Evolutionary conservation across 75 land plant species (phyloP), one percentile per base, ranked within the genome.

Genomic region (Pinus taeda): DNA sequence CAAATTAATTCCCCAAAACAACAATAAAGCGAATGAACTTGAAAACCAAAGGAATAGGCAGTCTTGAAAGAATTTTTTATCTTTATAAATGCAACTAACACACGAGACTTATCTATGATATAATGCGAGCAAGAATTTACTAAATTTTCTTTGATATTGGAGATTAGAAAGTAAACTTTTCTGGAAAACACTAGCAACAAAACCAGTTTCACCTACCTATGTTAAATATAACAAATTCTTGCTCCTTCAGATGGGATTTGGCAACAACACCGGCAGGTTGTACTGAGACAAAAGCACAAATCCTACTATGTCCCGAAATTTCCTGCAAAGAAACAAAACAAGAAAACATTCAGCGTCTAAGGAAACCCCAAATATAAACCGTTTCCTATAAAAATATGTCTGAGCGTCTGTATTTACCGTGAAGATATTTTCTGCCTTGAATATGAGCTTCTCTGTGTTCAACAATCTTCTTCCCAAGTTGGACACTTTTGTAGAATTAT

Each of bases 181-280:
- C 81, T 77, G 65, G 80, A 63, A 73, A 82, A 76, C 59, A 77
- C 70, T 42, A 67, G 78, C 7, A 49, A 64, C 26, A 79, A 66
- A 78, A 69, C 80, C 77, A 74, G 56, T 58, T 22, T 58, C 64
- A 83, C 82, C 71, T 87, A 93, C 96, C 81, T 70, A 94, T 92
- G 78, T 94, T 94, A 71, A 86, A 94, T 7, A 94, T 74, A 74
- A 94, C 84, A 71, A 79, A 77, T n/a, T 93, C 79, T 66, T 89
- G 84, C 70, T 95, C 98, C 33, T 77, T 37, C 39, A 75, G 67
- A 71, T 81, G 33, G 21, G 82, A 81, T 39, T 87, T 82, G 14
- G 95, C 93, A 81, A 95, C 89, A 74, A 95, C 73, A 30, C 95
- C 98, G 3, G 77, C 95, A 77, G 93, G 88, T 74, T 87, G 81